phyloP scores from a whole-genome alignment of 768 basidiomycete genomes.

The Pulveroboletus sp. region DNA sequence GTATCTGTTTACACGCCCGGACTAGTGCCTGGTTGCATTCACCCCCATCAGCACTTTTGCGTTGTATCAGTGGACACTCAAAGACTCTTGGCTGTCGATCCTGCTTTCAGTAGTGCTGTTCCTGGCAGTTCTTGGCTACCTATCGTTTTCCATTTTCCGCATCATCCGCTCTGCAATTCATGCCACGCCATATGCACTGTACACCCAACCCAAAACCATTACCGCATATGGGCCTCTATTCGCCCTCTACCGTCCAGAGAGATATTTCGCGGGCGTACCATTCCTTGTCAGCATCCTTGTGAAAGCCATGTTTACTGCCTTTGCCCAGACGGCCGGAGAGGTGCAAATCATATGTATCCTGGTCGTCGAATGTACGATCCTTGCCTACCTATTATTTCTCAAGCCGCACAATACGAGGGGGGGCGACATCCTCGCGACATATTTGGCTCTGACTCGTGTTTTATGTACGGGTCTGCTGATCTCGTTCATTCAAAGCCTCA shows the following conservation, averaged over 20 bases:
- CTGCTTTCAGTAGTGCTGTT: slow-evolving; percentile 74
- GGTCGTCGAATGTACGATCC: slow-evolving; percentile 60
- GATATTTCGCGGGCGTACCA: slow-evolving; percentile 66
- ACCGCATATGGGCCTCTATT: slow-evolving; percentile 56
- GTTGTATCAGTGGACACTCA: slow-evolving; percentile 88
- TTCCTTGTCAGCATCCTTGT: slow-evolving; percentile 58
- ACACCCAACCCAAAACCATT: slow-evolving; percentile 36
- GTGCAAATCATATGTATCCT: slow-evolving; percentile 70
- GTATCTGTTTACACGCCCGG: background rate
- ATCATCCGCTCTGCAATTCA: slow-evolving; percentile 47
- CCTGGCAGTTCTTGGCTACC: slow-evolving; percentile 45
- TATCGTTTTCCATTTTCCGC: slow-evolving; percentile 49
- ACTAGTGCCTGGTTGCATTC: slow-evolving; percentile 58
- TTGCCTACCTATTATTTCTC: slow-evolving; percentile 50
- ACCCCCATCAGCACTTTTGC: slow-evolving; percentile 74
- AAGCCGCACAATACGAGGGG: slow-evolving; percentile 67
- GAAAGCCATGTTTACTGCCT: slow-evolving; percentile 71
- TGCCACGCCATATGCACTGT: slow-evolving; percentile 37
- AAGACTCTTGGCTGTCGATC: slow-evolving; percentile 84
- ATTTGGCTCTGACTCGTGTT: slow-evolving; percentile 65
- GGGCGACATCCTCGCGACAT: slow-evolving; percentile 67
- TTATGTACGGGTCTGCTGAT: slow-evolving; percentile 70
- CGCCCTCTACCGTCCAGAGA: slow-evolving; percentile 60
- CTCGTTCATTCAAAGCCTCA: slow-evolving; percentile 67
- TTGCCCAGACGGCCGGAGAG: slow-evolving; percentile 56